Evolutionary conservation across 2,329 filamentous ascomycete species (phyloP).

Genomic region (Chrysosporium queenslandicum): DNA sequence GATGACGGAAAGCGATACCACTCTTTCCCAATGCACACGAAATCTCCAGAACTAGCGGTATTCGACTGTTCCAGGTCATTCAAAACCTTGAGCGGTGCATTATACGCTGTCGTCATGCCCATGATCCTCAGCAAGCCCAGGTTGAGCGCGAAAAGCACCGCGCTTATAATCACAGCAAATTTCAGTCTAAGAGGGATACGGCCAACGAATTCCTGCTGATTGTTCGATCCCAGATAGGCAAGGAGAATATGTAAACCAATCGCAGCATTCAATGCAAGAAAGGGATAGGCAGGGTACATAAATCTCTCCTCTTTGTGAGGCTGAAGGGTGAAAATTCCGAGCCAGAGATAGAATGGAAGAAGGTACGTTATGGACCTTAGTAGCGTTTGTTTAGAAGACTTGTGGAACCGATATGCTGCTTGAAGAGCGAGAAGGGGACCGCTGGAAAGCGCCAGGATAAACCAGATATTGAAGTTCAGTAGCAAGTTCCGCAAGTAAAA

Average conservation of each 20-base stretch:
- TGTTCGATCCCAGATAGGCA: slow-evolving; percentile 59
- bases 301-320: slow-evolving; percentile 97
- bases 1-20: slow-evolving; percentile 97
- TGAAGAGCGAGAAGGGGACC: slow-evolving; percentile 68
- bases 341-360: slow-evolving; percentile 86
- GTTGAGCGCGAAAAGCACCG: slow-evolving; percentile 55
- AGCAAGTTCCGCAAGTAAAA: slow-evolving; percentile 88
- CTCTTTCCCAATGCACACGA: slow-evolving; percentile 85
- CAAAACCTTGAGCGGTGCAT: slow-evolving; percentile 62
- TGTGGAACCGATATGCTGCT: slow-evolving; percentile 52
- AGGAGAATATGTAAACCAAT: slow-evolving; percentile 73
- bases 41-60: slow-evolving; percentile 52
- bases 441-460: slow-evolving; percentile 63
- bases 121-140: slow-evolving; percentile 61
- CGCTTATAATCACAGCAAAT: slow-evolving; percentile 49
- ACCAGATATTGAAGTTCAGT: slow-evolving; percentile 95
- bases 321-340: slow-evolving; percentile 80
- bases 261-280: slow-evolving; percentile 78
- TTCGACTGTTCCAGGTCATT: slow-evolving; percentile 39
- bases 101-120: slow-evolving; percentile 71
- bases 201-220: slow-evolving; percentile 56
- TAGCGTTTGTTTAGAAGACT: slow-evolving; percentile 56
- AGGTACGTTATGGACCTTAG: slow-evolving; percentile 69
- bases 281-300: slow-evolving; percentile 95
- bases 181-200: slow-evolving; percentile 69